Evolutionary conservation across 805 yeast species (phyloP).

Genomic region (Kazachstania martiniae): DNA sequence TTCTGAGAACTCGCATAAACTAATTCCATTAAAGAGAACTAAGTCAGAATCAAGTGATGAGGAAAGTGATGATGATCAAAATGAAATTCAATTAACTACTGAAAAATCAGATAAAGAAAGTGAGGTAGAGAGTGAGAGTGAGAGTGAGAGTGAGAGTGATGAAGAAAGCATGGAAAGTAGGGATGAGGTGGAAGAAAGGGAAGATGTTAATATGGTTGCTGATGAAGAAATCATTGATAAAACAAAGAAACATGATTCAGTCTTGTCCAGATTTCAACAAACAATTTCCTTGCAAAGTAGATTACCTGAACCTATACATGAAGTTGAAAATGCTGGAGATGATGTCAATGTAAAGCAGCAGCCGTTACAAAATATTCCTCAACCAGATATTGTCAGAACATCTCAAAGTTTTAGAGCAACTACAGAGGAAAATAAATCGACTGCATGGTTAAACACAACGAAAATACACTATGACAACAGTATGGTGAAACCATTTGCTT

Average conservation of each 20-base stretch:
- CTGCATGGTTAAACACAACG: conserved; percentile 24
- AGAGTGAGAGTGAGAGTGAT: conserved; percentile 7
- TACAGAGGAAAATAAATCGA: conserved; percentile 21
- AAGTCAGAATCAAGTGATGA: conserved; percentile 8
- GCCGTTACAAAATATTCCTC: conserved; percentile 70
- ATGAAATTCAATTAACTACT: conserved; percentile 1
- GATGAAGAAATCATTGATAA: not conserved
- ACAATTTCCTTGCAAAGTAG: conserved; percentile 28
- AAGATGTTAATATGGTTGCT: conserved; percentile 2
- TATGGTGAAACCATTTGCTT: conserved; percentile 17
- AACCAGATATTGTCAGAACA: conserved; percentile 44
- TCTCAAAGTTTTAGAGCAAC: conserved; percentile 3
- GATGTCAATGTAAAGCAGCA: conserved; percentile 11
- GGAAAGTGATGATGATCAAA: conserved; percentile 8
- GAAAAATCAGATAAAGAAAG: not conserved
- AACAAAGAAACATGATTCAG: conserved; percentile 34
- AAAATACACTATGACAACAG: conserved; percentile 21
- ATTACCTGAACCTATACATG: conserved; percentile 20
- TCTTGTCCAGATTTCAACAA: conserved; percentile 44
- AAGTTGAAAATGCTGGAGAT: not conserved
- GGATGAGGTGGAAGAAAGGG: conserved; percentile 5
- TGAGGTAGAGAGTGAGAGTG: conserved; percentile 7
- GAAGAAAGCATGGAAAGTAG: not conserved
- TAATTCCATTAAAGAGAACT: conserved; percentile 20
- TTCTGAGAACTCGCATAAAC: conserved; percentile 2